Evolutionary conservation across 1,139 yeast species (phyloP).

Genomic region (Suhomyces guaymorum): DNA sequence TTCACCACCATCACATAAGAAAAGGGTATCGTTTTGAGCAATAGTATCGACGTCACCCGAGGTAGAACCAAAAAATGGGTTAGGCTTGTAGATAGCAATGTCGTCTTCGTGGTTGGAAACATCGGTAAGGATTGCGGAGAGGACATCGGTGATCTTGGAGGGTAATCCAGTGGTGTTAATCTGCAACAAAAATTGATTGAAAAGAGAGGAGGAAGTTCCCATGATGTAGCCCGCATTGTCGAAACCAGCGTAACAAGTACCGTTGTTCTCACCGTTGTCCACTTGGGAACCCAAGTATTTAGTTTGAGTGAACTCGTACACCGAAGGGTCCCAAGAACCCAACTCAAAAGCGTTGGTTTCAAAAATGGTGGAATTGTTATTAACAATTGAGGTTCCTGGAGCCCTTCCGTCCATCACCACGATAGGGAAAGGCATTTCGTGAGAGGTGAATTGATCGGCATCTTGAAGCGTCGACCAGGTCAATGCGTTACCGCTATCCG

Average conservation of each 20-base stretch:
- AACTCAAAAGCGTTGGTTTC: conserved; percentile 82
- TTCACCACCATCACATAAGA: conserved; percentile 35
- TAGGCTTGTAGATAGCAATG: conserved; percentile 26
- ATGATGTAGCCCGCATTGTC: conserved; percentile 49
- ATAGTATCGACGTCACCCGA: conserved; percentile 18
- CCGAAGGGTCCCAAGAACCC: conserved; percentile 86
- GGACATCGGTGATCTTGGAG: conserved; percentile 18
- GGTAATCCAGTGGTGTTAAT: conserved; percentile 26
- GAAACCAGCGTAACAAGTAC: conserved; percentile 34
- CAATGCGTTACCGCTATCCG: conserved; percentile 61
- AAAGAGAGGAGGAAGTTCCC: conserved; percentile 49
- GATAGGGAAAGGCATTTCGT: conserved; percentile 82
- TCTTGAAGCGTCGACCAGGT: conserved; percentile 65
- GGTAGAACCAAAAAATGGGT: conserved; percentile 22
- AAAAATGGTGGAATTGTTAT: conserved; percentile 69
- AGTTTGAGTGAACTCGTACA: conserved; percentile 65
- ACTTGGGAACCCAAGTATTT: conserved; percentile 75
- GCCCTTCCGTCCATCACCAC: conserved; percentile 77
- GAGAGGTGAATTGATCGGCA: conserved; percentile 52
- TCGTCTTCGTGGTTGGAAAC: conserved; percentile 21
- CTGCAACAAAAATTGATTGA: conserved; percentile 30
- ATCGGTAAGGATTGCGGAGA: conserved; percentile 18
- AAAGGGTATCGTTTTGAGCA: conserved; percentile 22
- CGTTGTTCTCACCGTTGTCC: conserved; percentile 48
- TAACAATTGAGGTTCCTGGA: conserved; percentile 59